These are phyloP conservation scores for Graphilbum sp. DNA, from an alignment of 2,329 filamentous ascomycete genomes.

Conservation along the genomic window DNA sequence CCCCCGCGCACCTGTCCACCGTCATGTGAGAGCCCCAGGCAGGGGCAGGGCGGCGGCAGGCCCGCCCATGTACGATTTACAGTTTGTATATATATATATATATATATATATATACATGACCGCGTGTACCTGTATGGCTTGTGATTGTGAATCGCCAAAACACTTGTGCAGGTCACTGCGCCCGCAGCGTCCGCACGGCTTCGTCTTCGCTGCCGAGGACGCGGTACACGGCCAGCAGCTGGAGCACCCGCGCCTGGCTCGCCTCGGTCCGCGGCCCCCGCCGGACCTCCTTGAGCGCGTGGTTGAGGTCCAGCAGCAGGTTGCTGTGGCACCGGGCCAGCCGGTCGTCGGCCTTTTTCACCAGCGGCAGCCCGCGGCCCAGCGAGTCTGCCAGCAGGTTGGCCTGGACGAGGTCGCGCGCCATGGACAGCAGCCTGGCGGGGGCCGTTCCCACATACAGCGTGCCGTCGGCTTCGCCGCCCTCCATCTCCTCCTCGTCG, in stretches of 20 bases:
- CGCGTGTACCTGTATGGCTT: too few relatives aligned
- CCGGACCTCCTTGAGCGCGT: conserved; percentile 26
- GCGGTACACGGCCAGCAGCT: conserved; percentile 36
- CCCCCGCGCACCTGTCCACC: conserved; percentile 33
- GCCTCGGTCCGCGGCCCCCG: conserved; percentile 20
- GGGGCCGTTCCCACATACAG: conserved; percentile 28
- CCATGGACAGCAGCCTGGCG: conserved; percentile 26
- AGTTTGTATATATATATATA: too few relatives aligned
- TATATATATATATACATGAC: too few relatives aligned
- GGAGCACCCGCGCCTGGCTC: conserved; percentile 30
- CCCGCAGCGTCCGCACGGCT: conserved; percentile 31
- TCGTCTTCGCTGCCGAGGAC: conserved; percentile 34
- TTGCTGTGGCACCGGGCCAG: conserved; percentile 37
- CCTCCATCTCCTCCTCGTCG: conserved; percentile 16
- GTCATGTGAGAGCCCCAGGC: conserved; percentile 36
- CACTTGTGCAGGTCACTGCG: too few relatives aligned
- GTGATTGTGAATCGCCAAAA: too few relatives aligned
- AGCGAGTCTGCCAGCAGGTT: conserved; percentile 25
- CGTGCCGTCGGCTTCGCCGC: conserved; percentile 13
- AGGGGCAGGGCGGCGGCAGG: neutral
- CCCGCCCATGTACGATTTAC: too few relatives aligned
- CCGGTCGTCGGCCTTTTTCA: conserved; percentile 34
- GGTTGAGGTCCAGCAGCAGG: conserved; percentile 36
- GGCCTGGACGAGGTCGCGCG: conserved; percentile 27
- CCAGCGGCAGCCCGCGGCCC: conserved; percentile 30